Evolutionary conservation across 2,329 filamentous ascomycete species (phyloP).

Genomic region (Colletotrichum somersetense): DNA sequence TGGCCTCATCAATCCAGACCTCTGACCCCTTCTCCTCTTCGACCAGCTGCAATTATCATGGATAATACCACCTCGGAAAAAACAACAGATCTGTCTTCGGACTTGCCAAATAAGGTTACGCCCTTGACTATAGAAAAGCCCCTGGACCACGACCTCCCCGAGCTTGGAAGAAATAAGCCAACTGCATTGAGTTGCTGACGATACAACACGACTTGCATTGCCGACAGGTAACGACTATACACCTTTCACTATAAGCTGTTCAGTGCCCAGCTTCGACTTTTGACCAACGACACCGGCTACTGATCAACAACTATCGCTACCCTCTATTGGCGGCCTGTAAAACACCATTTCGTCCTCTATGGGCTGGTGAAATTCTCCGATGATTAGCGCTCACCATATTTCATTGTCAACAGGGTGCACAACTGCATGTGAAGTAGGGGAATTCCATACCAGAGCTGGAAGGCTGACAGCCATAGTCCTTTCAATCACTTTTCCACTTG

Average conservation of each 20-base stretch:
- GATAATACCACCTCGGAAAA: neutral
- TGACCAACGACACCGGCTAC: neutral
- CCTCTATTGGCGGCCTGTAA: neutral
- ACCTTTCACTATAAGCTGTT: neutral
- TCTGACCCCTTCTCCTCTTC: neutral
- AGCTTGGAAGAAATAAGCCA: neutral
- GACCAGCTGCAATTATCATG: too few species aligned
- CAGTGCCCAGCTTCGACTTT: neutral
- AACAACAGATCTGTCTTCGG: neutral
- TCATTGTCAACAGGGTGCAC: neutral
- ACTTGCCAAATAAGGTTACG: neutral
- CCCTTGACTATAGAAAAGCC: neutral
- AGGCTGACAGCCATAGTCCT: too few species aligned
- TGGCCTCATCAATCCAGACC: neutral
- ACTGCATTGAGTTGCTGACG: neutral
- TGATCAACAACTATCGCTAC: neutral
- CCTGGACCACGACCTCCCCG: neutral
- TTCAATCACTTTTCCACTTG: neutral
- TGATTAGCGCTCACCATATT: neutral
- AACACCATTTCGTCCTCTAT: neutral
- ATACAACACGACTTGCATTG: neutral
- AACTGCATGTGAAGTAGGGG: neutral
- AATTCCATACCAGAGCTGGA: neutral
- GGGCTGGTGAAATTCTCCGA: neutral
- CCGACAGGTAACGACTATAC: neutral